Base-by-base conservation (phyloP, 257 asterid genomes). In the Orobanche coerulescens region DNA sequence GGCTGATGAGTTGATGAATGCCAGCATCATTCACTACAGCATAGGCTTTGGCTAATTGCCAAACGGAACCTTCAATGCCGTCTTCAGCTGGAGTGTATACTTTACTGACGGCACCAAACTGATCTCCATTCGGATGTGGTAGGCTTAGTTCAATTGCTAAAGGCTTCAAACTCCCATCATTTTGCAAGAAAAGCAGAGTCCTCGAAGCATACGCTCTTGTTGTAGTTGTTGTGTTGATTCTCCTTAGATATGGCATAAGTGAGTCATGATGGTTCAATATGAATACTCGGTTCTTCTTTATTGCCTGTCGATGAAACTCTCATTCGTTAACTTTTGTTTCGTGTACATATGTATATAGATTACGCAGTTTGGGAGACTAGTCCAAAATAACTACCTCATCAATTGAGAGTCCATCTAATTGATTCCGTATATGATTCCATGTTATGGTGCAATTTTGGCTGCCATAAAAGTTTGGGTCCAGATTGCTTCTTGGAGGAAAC, bases 21-120 rank as follows among this genome's bases (percentile, higher is more conserved):
- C 81, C 84, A 1, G 84, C 75, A 31, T 79, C 84, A 54, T 79
- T 69, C 24, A 79, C 84, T 3, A 67, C 59, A 13, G 59, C 81
- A 61, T 79, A 79, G 18, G 81, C 79, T 69, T 75, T 79, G 23
- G 84, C 84, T 36, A 79, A 61, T 18, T 69, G 76, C 84, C 81
- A 79, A 31, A 75, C 11, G 8, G 73, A 60, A 9, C 67, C 66
- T 68, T 75, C 71, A 19, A 63, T 55, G 1, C 75, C 78, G 16
- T 67, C 60, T 40, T 48, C 70, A n/a, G 79, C 69, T 13, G 77
- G 84, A 44, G 79, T 75, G 69, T 62, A 75, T 6, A 79, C 81
- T 62, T 69, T 56, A 73, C 79, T 70, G 12, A 70, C 30, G 49
- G 73, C 53, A 22, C 81, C 84, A 24, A 42, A 31, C 20, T 63